Evolutionary conservation across 441 rosid genomes (phyloP).

Genomic region (Populus trichocarpa): DNA sequence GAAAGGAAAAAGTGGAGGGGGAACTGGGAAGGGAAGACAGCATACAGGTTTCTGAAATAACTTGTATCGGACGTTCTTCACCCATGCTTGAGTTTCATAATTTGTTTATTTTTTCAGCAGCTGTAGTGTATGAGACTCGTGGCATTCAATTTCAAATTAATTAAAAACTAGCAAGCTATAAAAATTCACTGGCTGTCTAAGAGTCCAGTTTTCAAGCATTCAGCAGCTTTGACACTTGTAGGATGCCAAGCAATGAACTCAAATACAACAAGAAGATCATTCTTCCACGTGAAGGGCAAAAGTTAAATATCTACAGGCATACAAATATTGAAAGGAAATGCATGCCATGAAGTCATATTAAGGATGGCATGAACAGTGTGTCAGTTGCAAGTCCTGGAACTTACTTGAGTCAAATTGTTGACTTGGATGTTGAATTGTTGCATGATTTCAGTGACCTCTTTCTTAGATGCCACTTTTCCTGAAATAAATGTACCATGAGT

Average conservation of each 20-base stretch:
- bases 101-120: not conserved
- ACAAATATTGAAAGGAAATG: not conserved
- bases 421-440: slow-evolving; percentile 90
- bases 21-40: not conserved
- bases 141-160: not conserved
- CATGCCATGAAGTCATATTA: not conserved
- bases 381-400: slow-evolving; percentile 28
- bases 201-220: not conserved
- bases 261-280: not conserved
- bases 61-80: not conserved
- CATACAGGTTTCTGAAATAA: not conserved
- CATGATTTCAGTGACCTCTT: slow-evolving; percentile 54
- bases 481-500: slow-evolving; percentile 23
- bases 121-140: not conserved
- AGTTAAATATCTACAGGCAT: not conserved
- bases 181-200: not conserved
- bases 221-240: not conserved
- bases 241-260: not conserved
- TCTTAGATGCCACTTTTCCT: slow-evolving; percentile 68
- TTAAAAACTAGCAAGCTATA: not conserved
- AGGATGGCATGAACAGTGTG: not conserved
- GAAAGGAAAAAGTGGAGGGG: not conserved
- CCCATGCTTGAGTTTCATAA: not conserved
- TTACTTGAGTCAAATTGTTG: slow-evolving; percentile 94
- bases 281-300: not conserved